Evolutionary conservation across 768 basidiomycete genomes (phyloP).

Genomic region (Bullera alba): DNA sequence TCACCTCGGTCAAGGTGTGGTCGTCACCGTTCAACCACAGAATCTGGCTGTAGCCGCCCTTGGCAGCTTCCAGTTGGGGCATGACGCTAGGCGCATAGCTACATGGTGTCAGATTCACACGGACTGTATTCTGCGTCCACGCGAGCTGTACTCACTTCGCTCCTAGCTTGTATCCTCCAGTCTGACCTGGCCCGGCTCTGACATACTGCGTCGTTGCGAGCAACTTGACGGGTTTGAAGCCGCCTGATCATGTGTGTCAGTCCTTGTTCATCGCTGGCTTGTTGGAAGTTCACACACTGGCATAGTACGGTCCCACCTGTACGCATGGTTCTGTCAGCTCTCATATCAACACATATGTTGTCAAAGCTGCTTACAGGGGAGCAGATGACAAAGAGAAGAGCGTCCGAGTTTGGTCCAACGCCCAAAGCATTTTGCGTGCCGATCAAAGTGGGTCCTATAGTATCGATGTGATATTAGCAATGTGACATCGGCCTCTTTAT

Average conservation of each 20-base stretch:
- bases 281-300: conserved; percentile 16
- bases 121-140: too few relatives aligned
- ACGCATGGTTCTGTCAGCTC: too few relatives aligned
- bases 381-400: conserved; percentile 77
- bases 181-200: conserved; percentile 83
- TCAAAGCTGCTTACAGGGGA: conserved; percentile 37
- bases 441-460: conserved; percentile 50
- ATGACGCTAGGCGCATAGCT: conserved; percentile 78
- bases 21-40: conserved; percentile 68
- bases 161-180: conserved; percentile 76
- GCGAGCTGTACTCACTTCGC: conserved; percentile 42
- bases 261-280: not conserved
- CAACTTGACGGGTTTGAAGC: conserved; percentile 86
- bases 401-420: conserved; percentile 68
- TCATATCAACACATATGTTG: too few relatives aligned
- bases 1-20: conserved; percentile 52
- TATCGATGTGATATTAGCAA: not conserved
- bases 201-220: conserved; percentile 77
- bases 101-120: not conserved
- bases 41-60: conserved; percentile 67
- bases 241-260: conserved; percentile 39
- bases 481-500: not conserved
- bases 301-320: conserved; percentile 73
- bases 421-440: conserved; percentile 60
- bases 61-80: conserved; percentile 61